Conservation (phyloP, 1,139 yeast species). For the Debaryomyces singareniensis region DNA sequence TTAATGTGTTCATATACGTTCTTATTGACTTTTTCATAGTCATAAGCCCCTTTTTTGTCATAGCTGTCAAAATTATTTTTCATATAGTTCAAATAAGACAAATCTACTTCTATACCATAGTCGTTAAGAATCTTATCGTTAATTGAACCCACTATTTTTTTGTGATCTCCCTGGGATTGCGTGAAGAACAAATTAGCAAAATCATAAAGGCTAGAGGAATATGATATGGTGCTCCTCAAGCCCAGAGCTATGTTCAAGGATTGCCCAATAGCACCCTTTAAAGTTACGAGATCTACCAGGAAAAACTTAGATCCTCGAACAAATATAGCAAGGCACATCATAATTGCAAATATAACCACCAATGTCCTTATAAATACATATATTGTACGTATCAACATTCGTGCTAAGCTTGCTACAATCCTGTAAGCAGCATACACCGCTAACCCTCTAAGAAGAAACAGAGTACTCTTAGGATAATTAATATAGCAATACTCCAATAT, state of each 20-base stretch:
- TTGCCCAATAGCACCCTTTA: no score
- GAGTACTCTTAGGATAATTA: conserved; percentile 21
- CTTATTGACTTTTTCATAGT: conserved; percentile 11
- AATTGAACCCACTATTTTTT: not conserved
- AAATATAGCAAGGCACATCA: conserved; percentile 11
- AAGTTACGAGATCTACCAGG: conserved; percentile 14
- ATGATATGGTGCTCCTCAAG: conserved; percentile 1
- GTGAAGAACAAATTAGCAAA: conserved; percentile 2
- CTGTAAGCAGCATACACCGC: conserved; percentile 18
- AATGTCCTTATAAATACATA: conserved; percentile 15
- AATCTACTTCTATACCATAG: conserved; percentile 7
- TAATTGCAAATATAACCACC: conserved; percentile 7
- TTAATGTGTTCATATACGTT: conserved; percentile 13
- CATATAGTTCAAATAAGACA: conserved; percentile 15
- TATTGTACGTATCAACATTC: conserved; percentile 22
- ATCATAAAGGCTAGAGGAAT: conserved; percentile 2
- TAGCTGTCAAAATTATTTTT: conserved; percentile 9
- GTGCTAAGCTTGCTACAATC: conserved; percentile 13
- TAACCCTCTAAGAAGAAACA: conserved; percentile 12
- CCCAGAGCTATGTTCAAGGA: no score
- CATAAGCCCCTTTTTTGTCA: conserved; percentile 8
- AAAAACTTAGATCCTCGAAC: conserved; percentile 16
- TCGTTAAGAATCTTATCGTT: conserved; percentile 3
- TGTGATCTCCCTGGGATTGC: no score
- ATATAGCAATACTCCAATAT: conserved; percentile 12